These are phyloP conservation scores for Nannizzia gypsea DNA, from an alignment of 2,329 filamentous ascomycete species.

Conservation along the genomic window DNA sequence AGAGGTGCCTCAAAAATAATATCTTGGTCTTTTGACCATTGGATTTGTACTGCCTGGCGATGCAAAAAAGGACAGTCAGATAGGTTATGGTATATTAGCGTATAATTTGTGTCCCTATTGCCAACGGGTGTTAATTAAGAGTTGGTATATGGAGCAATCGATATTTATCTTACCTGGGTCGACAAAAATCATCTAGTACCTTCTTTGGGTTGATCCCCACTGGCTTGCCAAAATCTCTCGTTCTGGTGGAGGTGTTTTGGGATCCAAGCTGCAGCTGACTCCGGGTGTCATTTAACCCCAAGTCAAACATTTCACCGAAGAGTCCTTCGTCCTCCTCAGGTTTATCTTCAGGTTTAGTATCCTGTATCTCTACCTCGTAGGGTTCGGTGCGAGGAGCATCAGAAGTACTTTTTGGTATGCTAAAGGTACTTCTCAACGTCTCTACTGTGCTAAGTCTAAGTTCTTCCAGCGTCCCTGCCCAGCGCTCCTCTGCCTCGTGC, in stretches of 20 bases:
- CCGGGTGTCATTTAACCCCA: conserved; percentile 26
- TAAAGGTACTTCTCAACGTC: conserved; percentile 18
- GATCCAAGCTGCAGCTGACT: conserved; percentile 32
- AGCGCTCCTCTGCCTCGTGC: conserved; percentile 51
- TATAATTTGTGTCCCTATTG: conserved; percentile 53
- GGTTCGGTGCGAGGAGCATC: not conserved
- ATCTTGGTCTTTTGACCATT: conserved; percentile 66
- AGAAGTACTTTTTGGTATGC: conserved; percentile 19
- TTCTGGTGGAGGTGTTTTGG: conserved; percentile 34
- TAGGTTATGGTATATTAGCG: conserved; percentile 55
- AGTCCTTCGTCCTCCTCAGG: conserved; percentile 36
- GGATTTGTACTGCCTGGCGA: conserved; percentile 60
- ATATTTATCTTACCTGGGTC: conserved; percentile 48
- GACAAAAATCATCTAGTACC: conserved; percentile 76
- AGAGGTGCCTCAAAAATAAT: conserved; percentile 33
- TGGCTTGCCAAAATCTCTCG: conserved; percentile 77
- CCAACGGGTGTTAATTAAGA: conserved; percentile 24
- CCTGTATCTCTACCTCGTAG: not conserved
- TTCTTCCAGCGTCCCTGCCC: conserved; percentile 48
- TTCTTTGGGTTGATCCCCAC: conserved; percentile 63
- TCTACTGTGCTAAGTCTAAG: conserved; percentile 51
- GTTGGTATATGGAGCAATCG: not conserved
- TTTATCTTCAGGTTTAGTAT: conserved; percentile 30
- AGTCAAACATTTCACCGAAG: conserved; percentile 47
- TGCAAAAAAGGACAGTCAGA: conserved; percentile 65